Evolutionary conservation across 108 stramenopile species (phyloP).

Genomic region (Conticribra weissflogii): DNA sequence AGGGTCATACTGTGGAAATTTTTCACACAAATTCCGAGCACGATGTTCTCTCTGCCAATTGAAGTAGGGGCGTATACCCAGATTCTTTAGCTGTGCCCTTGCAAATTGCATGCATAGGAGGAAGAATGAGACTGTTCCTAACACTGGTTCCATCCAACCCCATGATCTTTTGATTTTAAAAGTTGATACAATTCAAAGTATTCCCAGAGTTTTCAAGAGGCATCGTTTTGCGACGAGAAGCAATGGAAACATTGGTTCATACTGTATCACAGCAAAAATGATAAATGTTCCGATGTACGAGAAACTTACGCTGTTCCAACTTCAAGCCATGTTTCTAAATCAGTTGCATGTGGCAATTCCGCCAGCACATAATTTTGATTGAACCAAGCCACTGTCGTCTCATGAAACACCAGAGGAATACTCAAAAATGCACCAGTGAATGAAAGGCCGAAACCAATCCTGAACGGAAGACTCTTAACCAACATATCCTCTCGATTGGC

Average conservation of each 20-base stretch:
- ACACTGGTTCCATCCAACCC: conserved; percentile 88
- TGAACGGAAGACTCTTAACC: conserved; percentile 64
- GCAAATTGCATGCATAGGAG: conserved; percentile 80
- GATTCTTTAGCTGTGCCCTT: conserved; percentile 77
- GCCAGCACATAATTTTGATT: conserved; percentile 82
- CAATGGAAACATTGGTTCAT: too few relatives aligned
- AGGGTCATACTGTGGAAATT: conserved; percentile 51
- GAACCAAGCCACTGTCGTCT: conserved; percentile 72
- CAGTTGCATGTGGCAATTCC: conserved; percentile 74
- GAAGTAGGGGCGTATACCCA: conserved; percentile 80
- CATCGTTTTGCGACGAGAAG: too few relatives aligned
- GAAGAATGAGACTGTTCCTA: conserved; percentile 79
- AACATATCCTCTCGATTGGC: conserved; percentile 64
- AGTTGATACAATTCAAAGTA: too few relatives aligned
- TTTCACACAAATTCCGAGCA: conserved; percentile 20
- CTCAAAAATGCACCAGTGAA: conserved; percentile 51
- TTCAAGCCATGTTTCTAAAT: conserved; percentile 84
- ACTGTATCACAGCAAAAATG: too few relatives aligned
- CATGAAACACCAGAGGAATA: conserved; percentile 81
- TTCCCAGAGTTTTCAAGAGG: too few relatives aligned
- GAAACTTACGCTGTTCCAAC: conserved; percentile 81
- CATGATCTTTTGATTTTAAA: too few relatives aligned
- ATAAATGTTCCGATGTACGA: too few relatives aligned
- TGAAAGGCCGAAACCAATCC: conserved; percentile 61
- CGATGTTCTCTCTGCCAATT: conserved; percentile 37